Percentiles rank a stretch among this genome's conserved stretches.
Conservation (phyloP, 2,329 filamentous ascomycete genomes). For the Lizonia empirigonia region DNA sequence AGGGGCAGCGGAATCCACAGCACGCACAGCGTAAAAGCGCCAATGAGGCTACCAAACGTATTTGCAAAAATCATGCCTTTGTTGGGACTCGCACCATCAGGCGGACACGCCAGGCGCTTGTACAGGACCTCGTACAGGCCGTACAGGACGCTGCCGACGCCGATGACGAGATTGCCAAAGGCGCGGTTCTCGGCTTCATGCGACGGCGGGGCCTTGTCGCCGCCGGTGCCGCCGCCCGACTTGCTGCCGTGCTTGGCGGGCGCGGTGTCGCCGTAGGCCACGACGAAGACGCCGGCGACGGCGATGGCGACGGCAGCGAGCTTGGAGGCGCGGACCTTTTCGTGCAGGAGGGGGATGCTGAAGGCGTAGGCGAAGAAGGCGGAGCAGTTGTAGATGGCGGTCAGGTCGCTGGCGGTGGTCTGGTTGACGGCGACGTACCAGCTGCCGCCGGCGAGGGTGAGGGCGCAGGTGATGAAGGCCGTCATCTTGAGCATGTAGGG, state of each 20-base stretch:
- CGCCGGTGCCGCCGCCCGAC: constrained; percentile 61
- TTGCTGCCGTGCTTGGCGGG: constrained; percentile 61
- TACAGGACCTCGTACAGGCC: constrained; percentile 97
- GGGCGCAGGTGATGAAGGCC: constrained; percentile 77
- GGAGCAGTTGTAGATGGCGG: constrained; percentile 98
- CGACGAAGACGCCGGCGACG: constrained; percentile 87
- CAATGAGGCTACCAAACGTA: constrained; percentile 86
- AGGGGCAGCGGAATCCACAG: constrained; percentile 92
- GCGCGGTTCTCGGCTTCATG: constrained; percentile 70
- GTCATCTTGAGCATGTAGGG: constrained; percentile 81
- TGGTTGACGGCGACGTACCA: constrained; percentile 96
- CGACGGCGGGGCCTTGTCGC: constrained; percentile 52
- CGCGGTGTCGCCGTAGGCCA: constrained; percentile 82
- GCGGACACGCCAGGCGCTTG: constrained; percentile 90
- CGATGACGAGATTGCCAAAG: constrained; percentile 89
- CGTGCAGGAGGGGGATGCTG: constrained; percentile 84
- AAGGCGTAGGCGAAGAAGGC: constrained; percentile 99
- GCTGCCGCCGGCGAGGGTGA: constrained; percentile 88
- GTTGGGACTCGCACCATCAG: constrained; percentile 81
- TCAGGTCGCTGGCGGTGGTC: constrained; percentile 91
- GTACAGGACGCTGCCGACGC: constrained; percentile 87
- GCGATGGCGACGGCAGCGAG: constrained; percentile 84
- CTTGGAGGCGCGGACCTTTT: constrained; percentile 84
- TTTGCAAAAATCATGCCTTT: constrained; percentile 97
- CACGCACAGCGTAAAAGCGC: constrained; percentile 80